Evolutionary conservation across 2,329 filamentous ascomycete species (phyloP).

Genomic region (Trichophyton simii): DNA sequence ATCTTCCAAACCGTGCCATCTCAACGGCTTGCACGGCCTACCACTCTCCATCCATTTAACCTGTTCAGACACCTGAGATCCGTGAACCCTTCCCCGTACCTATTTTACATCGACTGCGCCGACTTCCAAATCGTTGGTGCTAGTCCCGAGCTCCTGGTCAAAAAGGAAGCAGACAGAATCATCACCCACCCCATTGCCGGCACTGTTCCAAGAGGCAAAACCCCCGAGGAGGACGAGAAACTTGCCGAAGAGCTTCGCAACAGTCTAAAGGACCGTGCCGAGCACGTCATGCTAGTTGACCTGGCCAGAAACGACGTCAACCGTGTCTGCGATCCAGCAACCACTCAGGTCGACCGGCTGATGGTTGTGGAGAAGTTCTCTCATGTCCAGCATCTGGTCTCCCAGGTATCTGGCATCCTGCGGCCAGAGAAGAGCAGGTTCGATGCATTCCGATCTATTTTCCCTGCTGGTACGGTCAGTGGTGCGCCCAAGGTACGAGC

Average conservation of each 20-base stretch:
- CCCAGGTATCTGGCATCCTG: constrained; percentile 85
- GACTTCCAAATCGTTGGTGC: constrained; percentile 93
- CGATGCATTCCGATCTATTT: constrained; percentile 91
- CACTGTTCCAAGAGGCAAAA: constrained; percentile 77
- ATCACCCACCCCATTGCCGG: constrained; percentile 96
- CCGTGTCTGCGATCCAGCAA: constrained; percentile 79
- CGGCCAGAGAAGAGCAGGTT: constrained; percentile 75
- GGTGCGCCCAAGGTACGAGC: constrained; percentile 91
- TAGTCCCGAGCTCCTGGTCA: constrained; percentile 87
- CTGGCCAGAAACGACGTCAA: constrained; percentile 94
- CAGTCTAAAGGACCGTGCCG: constrained; percentile 81
- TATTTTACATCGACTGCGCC: constrained; percentile 87
- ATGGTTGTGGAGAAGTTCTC: constrained; percentile 94
- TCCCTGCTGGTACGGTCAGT: constrained; percentile 89
- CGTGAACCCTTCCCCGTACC: constrained; percentile 94
- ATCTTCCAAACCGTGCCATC: constrained; percentile 97
- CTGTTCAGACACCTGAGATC: constrained; percentile 91
- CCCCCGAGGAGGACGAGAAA: constrained; percentile 64
- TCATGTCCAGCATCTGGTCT: constrained; percentile 94
- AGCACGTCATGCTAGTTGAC: constrained; percentile 97
- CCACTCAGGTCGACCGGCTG: constrained; percentile 79
- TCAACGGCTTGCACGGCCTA: constrained; percentile 81
- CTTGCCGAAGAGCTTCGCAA: constrained; percentile 64
- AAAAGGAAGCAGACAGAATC: constrained; percentile 72
- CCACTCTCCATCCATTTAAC: constrained; percentile 89